Conservation (phyloP, 169 alveolate genomes). For the Amoebophrya sp. region DNA sequence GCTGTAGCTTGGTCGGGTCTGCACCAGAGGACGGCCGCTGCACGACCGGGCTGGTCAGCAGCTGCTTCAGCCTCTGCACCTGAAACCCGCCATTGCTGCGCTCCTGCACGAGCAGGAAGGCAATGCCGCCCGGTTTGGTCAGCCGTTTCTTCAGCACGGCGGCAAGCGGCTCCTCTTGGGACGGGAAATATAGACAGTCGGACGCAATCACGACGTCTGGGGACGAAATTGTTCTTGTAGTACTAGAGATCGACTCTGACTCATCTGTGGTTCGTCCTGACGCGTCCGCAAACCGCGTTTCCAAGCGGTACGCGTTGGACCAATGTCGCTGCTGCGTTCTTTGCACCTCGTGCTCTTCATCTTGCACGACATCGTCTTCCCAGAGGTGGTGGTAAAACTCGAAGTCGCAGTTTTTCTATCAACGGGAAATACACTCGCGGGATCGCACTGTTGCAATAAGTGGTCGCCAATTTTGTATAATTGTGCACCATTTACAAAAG, state of each 20-base stretch:
- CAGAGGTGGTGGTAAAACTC: neutral
- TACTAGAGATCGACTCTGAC: too few relatives aligned
- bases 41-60: too few relatives aligned
- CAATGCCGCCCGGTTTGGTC: neutral
- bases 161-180: neutral
- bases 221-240: too few relatives aligned
- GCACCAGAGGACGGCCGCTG: too few relatives aligned
- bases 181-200: neutral
- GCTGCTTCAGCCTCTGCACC: neutral
- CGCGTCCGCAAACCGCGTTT: neutral
- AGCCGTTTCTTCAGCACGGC: neutral
- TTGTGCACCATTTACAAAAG: too few relatives aligned
- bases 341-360: neutral
- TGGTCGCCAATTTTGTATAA: too few relatives aligned
- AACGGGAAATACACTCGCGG: too few relatives aligned
- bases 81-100: neutral
- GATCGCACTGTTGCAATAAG: too few relatives aligned
- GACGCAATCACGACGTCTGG: neutral
- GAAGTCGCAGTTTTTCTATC: too few relatives aligned
- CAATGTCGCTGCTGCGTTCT: neutral
- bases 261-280: neutral
- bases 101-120: neutral
- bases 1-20: too few relatives aligned
- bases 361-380: neutral
- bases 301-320: neutral